phyloP scores from a whole-genome alignment of 192 early-diverging fungal species.

The Phycomyces nitens region DNA sequence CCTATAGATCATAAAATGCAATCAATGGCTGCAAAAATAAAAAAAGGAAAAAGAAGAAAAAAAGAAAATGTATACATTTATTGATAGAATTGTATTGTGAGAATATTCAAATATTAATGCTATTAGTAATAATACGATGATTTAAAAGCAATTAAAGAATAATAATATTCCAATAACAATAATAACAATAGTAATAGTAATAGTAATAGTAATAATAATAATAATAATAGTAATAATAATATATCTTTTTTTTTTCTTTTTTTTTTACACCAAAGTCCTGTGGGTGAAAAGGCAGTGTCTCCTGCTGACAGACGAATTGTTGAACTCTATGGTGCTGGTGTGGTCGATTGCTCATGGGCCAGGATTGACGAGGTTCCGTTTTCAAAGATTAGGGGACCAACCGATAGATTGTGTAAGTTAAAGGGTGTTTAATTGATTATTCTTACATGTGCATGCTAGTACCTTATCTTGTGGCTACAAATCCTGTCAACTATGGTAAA shows the following conservation, averaged over 20 bases:
- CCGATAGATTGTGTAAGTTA: constrained; percentile 78
- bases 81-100: too few species aligned
- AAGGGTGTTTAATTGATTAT: too few species aligned
- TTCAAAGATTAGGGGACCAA: constrained; percentile 72
- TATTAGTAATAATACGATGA: too few species aligned
- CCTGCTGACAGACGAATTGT: constrained; percentile 81
- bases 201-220: too few species aligned
- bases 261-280: constrained; percentile 54
- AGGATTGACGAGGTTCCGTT: constrained; percentile 93
- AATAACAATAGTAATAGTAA: too few species aligned
- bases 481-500: constrained; percentile 96
- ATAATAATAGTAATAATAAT: too few species aligned
- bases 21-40: too few species aligned
- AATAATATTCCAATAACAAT: too few species aligned
- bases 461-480: constrained; percentile 93
- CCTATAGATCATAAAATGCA: too few species aligned
- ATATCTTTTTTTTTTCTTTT: not conserved
- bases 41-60: not conserved
- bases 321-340: constrained; percentile 73
- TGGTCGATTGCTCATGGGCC: constrained; percentile 98
- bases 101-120: too few species aligned
- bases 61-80: not conserved
- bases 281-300: constrained; percentile 83
- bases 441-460: constrained; percentile 43
- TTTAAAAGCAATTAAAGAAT: too few species aligned